Percentiles rank a stretch among this genome's conserved stretches.
Evolutionary conservation across 495 filamentous ascomycete species (phyloP).

Genomic region (Staphylotrichum longicolle): DNA sequence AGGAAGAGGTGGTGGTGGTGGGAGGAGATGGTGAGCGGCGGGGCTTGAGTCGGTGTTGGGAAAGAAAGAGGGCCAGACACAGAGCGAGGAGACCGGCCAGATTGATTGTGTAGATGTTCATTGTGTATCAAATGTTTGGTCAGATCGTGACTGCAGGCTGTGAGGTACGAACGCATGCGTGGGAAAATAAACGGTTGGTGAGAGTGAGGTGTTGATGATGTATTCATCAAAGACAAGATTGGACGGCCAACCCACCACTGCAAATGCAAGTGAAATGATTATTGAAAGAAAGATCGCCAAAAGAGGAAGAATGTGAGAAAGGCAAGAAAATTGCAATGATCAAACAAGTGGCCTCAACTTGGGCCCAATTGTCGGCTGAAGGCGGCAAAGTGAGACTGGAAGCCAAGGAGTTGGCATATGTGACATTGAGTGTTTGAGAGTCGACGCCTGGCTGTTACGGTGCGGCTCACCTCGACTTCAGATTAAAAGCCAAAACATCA

Average conservation of each 20-base stretch:
- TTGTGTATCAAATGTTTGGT: not conserved
- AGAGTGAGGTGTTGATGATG: not conserved
- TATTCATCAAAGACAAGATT: too few relatives aligned
- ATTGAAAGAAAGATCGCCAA: too few relatives aligned
- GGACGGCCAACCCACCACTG: too few relatives aligned
- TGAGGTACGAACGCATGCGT: not conserved
- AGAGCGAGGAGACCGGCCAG: not conserved
- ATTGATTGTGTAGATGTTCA: not conserved
- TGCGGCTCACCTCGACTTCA: too few relatives aligned
- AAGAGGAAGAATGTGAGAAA: not conserved
- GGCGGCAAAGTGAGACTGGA: constrained; percentile 7
- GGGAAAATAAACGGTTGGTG: not conserved
- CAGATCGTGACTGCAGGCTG: too few relatives aligned
- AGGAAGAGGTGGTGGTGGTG: not conserved
- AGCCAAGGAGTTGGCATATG: not conserved
- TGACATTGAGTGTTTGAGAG: not conserved
- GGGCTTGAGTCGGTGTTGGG: not conserved
- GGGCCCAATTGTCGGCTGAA: constrained; percentile 18
- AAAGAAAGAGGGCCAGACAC: not conserved
- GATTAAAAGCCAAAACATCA: too few relatives aligned
- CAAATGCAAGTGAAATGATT: too few relatives aligned
- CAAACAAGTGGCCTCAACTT: constrained; percentile 12
- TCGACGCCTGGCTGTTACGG: not conserved
- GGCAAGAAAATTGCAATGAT: constrained; percentile 1
- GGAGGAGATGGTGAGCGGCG: not conserved